These are phyloP conservation scores for Yamadazyma taylorii DNA, from an alignment of 1,139 yeast genomes.

Conservation along the genomic window DNA sequence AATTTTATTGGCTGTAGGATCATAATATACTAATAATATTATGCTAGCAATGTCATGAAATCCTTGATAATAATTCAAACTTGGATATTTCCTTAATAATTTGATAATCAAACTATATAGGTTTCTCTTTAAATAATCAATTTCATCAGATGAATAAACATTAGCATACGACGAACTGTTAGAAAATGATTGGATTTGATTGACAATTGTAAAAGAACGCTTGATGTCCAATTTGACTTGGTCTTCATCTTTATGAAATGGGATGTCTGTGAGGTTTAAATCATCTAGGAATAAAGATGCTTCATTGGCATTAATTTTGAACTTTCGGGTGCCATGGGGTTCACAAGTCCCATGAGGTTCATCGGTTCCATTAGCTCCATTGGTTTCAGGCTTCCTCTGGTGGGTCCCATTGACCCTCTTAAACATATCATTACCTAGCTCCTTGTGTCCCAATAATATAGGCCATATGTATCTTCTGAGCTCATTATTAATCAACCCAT, in stretches of 20 bases:
- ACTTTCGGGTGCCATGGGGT: too few species aligned
- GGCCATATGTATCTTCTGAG: conserved; percentile 53
- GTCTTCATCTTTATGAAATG: conserved; percentile 66
- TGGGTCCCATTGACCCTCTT: neutral
- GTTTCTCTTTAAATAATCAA: conserved; percentile 35
- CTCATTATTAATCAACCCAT: conserved; percentile 47
- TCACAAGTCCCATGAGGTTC: too few species aligned
- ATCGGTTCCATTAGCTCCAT: too few species aligned
- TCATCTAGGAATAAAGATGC: conserved; percentile 11
- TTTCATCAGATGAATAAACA: conserved; percentile 34
- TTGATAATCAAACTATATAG: conserved; percentile 51
- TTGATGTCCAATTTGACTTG: conserved; percentile 80
- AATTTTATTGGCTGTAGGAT: conserved; percentile 18
- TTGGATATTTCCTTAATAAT: conserved; percentile 61
- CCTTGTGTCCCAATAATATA: conserved; percentile 22
- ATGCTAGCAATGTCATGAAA: conserved; percentile 84
- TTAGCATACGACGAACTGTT: conserved; percentile 32
- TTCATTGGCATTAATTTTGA: conserved; percentile 2
- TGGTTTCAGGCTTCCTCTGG: conserved; percentile 17
- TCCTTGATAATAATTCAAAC: conserved; percentile 83
- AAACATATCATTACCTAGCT: too few species aligned
- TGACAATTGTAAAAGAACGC: conserved; percentile 58
- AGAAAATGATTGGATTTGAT: conserved; percentile 28
- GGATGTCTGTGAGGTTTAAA: conserved; percentile 29
- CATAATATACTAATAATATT: conserved; percentile 54